phyloP scores from a whole-genome alignment of 441 rosid genomes.

The Adansonia grandidieri region DNA sequence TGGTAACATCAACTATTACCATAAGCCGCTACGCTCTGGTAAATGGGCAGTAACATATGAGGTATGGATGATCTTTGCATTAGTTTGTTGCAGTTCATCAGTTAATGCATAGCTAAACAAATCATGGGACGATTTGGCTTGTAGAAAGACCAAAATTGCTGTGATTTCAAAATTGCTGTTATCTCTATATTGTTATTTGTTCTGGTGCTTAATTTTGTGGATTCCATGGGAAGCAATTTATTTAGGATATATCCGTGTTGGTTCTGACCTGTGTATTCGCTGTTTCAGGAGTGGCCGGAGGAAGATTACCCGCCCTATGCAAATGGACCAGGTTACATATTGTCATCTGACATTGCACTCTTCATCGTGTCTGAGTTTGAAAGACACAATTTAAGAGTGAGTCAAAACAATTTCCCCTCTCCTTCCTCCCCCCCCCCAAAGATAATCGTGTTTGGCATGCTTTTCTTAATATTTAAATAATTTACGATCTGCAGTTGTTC shows the following conservation, averaged over 20 bases:
- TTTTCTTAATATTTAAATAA: neutral
- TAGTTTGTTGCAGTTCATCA: neutral
- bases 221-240: neutral
- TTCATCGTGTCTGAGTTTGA: slow-evolving; percentile 83
- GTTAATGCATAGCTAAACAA: neutral
- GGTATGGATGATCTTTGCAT: slow-evolving; percentile 40
- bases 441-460: neutral
- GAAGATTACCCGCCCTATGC: slow-evolving; percentile 97
- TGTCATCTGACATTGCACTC: slow-evolving; percentile 74
- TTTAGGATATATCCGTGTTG: neutral
- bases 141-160: neutral
- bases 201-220: neutral
- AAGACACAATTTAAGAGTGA: slow-evolving; percentile 72
- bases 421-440: neutral
- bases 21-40: slow-evolving; percentile 70
- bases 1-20: slow-evolving; percentile 77
- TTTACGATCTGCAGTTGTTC: slow-evolving; percentile 58
- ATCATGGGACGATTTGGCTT: slow-evolving; percentile 1
- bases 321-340: slow-evolving; percentile 89
- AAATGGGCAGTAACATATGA: slow-evolving; percentile 88
- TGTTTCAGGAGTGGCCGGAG: slow-evolving; percentile 87
- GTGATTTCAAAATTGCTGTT: neutral
- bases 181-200: neutral
- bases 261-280: slow-evolving; percentile 20
- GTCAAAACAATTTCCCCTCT: slow-evolving; percentile 3